These are phyloP conservation scores for Exophiala oligosperma DNA, from an alignment of 2,329 filamentous ascomycete species.

Conservation along the genomic window DNA sequence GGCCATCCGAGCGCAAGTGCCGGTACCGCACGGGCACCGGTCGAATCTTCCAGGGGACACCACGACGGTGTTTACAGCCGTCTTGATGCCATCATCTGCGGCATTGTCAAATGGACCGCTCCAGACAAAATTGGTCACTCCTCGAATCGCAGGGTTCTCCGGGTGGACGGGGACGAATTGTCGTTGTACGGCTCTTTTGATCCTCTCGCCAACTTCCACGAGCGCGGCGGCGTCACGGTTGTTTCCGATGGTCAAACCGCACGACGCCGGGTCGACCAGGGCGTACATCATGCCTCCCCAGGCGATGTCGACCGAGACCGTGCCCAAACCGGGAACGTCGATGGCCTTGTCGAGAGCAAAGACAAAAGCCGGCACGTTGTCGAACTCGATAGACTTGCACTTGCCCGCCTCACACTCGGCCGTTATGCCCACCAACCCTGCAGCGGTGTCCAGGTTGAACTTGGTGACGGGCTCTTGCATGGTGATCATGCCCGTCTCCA, in stretches of 20 bases:
- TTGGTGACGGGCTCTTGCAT: slow-evolving; percentile 48
- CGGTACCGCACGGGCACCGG: slow-evolving; percentile 49
- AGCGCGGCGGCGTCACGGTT: slow-evolving; percentile 37
- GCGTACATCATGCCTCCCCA: slow-evolving; percentile 51
- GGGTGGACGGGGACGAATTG: slow-evolving; percentile 44
- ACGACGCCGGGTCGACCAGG: slow-evolving; percentile 41
- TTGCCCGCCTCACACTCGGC: slow-evolving; percentile 46
- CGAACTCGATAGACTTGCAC: slow-evolving; percentile 46
- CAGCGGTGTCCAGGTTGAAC: slow-evolving; percentile 46
- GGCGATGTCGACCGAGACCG: slow-evolving; percentile 44
- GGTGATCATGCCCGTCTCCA: slow-evolving; percentile 50
- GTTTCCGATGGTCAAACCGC: slow-evolving; percentile 39
- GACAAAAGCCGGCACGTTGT: slow-evolving; percentile 49
- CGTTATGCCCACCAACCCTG: slow-evolving; percentile 43
- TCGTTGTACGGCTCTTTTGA: slow-evolving; percentile 42
- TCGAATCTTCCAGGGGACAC: slow-evolving; percentile 50
- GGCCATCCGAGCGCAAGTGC: slow-evolving; percentile 46
- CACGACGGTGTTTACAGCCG: slow-evolving; percentile 43
- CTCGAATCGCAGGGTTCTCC: slow-evolving; percentile 43
- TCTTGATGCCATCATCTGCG: slow-evolving; percentile 28
- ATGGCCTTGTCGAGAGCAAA: slow-evolving; percentile 42
- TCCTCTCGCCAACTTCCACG: slow-evolving; percentile 44
- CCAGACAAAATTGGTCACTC: slow-evolving; percentile 43
- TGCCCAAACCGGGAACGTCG: slow-evolving; percentile 43
- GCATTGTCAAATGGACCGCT: slow-evolving; percentile 36